Evolutionary conservation across 176 grass and related monocot species (phyloP).

Genomic region (Carex parvula): DNA sequence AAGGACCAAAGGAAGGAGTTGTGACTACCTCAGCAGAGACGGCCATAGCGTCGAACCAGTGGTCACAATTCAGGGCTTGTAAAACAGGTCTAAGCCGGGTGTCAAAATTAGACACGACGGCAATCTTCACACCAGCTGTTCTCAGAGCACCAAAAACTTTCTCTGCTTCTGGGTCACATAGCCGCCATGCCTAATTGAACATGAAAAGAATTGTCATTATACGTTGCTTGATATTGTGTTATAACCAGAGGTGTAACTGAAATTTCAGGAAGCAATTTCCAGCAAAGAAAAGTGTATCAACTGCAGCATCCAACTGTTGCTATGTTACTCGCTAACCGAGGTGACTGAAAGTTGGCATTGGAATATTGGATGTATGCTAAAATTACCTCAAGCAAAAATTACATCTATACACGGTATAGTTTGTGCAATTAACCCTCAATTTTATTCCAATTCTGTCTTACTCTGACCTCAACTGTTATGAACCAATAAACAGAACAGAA

Average conservation of each 20-base stretch:
- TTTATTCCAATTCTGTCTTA: neutral
- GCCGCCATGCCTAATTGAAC: conserved; percentile 69
- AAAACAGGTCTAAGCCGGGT: conserved; percentile 80
- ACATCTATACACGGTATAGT: neutral
- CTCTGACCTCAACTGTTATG: conserved; percentile 1
- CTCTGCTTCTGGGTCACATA: conserved; percentile 81
- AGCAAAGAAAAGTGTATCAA: neutral
- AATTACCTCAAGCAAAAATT: too few species aligned
- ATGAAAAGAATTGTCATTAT: conserved; percentile 20
- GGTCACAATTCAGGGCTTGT: conserved; percentile 75
- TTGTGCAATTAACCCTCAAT: neutral
- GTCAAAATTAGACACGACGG: conserved; percentile 93
- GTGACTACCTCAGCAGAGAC: conserved; percentile 72
- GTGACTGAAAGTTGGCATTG: neutral
- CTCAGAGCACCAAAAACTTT: conserved; percentile 66
- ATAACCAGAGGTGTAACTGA: neutral
- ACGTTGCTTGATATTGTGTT: neutral
- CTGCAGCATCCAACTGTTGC: neutral
- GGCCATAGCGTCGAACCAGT: conserved; percentile 92
- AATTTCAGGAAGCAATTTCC: neutral
- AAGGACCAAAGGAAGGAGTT: neutral
- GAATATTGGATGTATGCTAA: too few species aligned
- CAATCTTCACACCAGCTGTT: conserved; percentile 87
- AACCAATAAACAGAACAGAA: neutral
- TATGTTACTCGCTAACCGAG: neutral